Evolutionary conservation across 2,329 filamentous ascomycete species (phyloP), one percentile per base, ranked within the genome.

Genomic region (Amphichorda felina): DNA sequence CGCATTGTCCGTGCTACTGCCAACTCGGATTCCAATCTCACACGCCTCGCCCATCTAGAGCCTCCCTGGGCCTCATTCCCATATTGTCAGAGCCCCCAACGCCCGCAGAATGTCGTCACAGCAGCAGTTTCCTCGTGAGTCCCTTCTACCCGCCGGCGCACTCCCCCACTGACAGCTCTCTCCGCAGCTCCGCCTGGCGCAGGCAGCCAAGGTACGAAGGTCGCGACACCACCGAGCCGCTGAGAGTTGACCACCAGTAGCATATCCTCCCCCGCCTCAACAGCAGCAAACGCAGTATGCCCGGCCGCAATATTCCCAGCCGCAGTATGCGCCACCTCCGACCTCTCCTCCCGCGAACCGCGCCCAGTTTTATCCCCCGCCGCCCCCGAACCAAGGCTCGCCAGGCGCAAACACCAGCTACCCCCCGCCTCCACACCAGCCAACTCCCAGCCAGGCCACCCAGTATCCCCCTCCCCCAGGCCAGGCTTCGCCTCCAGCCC

Each of bases 341-440:
- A 61, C 57, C 5, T 69, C 66, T 16, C 60, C 65, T 33, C 64
- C 66, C 3, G 60, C 63, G 29, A 59, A 57, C 47, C 58, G 60
- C 41, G 54, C 60, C 16, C 61, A 60, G 31, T 67, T 64, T 50
- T 68, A 65, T 33, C n/a, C n/a, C n/a, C 55, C 63, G 34, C 56
- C 63, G 35, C 61, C 62, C 10, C 57, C 61, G 4, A 19, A 28
- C 2, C 55, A 56, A 34, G 43, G 44, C 28, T 43, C 43, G 33
- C 38, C 40, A 5, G 30, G 26, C 27, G 21, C 27, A 35, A 21
- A 35, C 6, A 32, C 26, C 32, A 32, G 37, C 26, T 57, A 56
- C 38, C 54, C 57, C 27, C 46, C 48, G 15, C 51, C 55, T 19
- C 46, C 48, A 33, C 48, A 54, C 5, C 48, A 50, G 16, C 50